Conservation (phyloP, 352 stramenopile species). For the Pythium apleroticum region DNA sequence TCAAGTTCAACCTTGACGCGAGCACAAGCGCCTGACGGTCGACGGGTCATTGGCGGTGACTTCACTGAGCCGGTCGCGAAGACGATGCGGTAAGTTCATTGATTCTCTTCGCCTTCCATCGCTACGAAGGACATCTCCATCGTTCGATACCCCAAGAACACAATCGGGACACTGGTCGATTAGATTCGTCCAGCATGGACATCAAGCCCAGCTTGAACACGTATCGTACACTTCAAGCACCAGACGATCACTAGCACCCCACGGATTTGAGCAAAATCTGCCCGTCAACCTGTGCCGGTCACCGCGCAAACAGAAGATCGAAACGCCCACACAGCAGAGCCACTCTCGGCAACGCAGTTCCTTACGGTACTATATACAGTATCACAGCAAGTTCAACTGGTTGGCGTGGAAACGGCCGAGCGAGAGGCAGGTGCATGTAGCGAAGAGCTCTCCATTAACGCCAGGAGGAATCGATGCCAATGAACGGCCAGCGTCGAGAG, state of each 20-base stretch:
- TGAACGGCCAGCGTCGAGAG: neutral
- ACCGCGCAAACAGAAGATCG: neutral
- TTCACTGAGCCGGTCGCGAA: neutral
- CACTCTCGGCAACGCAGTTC: neutral
- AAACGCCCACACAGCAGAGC: neutral
- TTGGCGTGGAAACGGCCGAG: slow-evolving; percentile 2
- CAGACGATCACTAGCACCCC: neutral
- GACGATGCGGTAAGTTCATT: neutral
- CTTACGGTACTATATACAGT: neutral
- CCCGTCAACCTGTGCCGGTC: neutral
- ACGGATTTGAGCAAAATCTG: neutral
- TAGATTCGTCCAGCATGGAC: too few relatives aligned
- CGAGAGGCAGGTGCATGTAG: slow-evolving; percentile 4
- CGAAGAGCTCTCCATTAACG: neutral
- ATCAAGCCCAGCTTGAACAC: neutral
- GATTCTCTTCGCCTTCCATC: neutral
- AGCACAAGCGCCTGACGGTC: too few relatives aligned
- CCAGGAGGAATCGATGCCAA: neutral
- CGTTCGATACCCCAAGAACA: neutral
- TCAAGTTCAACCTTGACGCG: too few relatives aligned
- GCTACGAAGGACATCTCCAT: neutral
- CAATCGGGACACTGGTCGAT: neutral
- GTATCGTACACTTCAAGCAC: neutral
- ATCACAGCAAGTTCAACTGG: neutral
- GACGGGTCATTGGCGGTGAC: too few relatives aligned